Percentiles rank a stretch among this genome's conserved stretches.
These are phyloP conservation scores for Linum lewisii DNA, from an alignment of 345 rosid genomes.

Conservation along the genomic window DNA sequence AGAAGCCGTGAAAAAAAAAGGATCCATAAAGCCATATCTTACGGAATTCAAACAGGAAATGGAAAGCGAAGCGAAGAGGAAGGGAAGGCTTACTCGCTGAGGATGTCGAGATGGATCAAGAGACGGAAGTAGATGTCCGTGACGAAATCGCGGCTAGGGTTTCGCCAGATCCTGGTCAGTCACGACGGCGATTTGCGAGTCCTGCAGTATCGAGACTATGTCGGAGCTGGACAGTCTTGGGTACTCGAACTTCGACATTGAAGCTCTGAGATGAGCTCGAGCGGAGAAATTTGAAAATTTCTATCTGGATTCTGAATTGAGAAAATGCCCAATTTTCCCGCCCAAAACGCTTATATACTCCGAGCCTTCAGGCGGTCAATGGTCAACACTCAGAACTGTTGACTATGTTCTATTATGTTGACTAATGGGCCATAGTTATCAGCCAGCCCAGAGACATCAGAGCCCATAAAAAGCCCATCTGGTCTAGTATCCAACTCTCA, in stretches of 20 bases:
- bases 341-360: no score
- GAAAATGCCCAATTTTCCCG: no score
- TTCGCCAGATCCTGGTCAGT: slow-evolving; percentile 38
- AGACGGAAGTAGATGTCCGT: slow-evolving; percentile 53
- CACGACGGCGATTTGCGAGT: slow-evolving; percentile 45
- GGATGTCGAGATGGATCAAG: slow-evolving; percentile 52
- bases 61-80: background rate
- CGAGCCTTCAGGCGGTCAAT: no score
- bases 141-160: slow-evolving; percentile 43
- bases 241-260: slow-evolving; percentile 65
- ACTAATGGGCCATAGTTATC: no score
- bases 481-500: no score
- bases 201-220: slow-evolving; percentile 43
- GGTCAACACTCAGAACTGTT: no score
- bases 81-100: slow-evolving; percentile 38
- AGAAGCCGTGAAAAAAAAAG: background rate
- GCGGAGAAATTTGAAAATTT: no score
- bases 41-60: background rate
- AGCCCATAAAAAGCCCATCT: no score
- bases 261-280: background rate
- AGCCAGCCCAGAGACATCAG: no score
- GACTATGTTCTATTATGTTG: no score
- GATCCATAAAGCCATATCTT: background rate
- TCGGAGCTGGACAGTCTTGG: slow-evolving; percentile 55
- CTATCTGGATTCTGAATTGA: no score